Conservation (phyloP, 2,329 filamentous ascomycete genomes). For the Aureobasidium mangrovei region DNA sequence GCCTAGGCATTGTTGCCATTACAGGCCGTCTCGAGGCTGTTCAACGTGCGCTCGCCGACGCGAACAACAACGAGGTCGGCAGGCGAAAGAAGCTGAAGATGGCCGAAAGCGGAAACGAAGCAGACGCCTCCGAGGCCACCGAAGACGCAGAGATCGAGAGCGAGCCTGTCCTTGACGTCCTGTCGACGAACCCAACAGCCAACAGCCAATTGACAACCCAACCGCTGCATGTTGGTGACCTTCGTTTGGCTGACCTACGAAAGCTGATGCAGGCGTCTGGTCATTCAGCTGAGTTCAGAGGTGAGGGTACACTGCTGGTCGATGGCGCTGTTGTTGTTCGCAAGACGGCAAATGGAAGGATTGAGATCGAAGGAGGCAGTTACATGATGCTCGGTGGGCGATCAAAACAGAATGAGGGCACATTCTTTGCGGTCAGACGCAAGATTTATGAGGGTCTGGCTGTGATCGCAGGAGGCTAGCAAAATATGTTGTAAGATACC, state of each 20-base stretch:
- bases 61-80: constrained; percentile 27
- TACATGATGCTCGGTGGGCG: constrained; percentile 38
- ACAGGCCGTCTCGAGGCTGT: constrained; percentile 58
- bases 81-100: constrained; percentile 45
- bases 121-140: constrained; percentile 38
- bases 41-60: constrained; percentile 32
- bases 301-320: constrained; percentile 83
- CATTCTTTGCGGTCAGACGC: constrained; percentile 78
- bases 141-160: constrained; percentile 31
- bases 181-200: constrained; percentile 55
- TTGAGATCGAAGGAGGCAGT: constrained; percentile 76
- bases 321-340: constrained; percentile 81
- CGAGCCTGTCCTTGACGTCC: constrained; percentile 48
- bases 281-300: constrained; percentile 83
- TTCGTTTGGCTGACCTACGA: constrained; percentile 79
- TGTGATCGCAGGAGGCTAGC: constrained; percentile 67
- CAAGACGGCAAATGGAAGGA: constrained; percentile 76
- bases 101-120: constrained; percentile 37
- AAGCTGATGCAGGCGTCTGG: constrained; percentile 73
- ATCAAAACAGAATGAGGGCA: constrained; percentile 47
- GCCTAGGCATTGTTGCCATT: constrained; percentile 83
- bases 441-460: constrained; percentile 92
- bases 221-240: constrained; percentile 87
- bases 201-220: constrained; percentile 59
- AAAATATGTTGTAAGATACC: constrained; percentile 11